phyloP scores from a whole-genome alignment of 1,139 yeast genomes.

The Suhomyces ambrosiae region DNA sequence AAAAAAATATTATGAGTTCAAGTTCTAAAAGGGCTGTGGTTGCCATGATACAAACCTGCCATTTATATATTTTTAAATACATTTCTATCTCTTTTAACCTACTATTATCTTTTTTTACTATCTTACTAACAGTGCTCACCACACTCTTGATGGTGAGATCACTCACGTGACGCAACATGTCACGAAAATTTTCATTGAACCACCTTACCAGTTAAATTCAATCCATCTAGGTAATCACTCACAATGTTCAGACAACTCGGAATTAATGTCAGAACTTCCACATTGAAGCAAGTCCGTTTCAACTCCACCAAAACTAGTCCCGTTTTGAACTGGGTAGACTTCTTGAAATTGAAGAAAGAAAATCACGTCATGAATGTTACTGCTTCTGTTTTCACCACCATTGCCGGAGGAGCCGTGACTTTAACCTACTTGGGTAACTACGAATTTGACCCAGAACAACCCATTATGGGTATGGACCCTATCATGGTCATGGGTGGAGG shows the following conservation, averaged over 20 bases:
- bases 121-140: no score
- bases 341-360: slow-evolving; percentile 71
- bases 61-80: no score
- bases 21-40: no score
- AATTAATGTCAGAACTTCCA: slow-evolving; percentile 12
- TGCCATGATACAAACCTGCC: no score
- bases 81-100: no score
- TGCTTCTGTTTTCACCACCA: slow-evolving; percentile 68
- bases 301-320: slow-evolving; percentile 24
- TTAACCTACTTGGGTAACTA: slow-evolving; percentile 78
- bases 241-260: slow-evolving; percentile 20
- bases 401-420: slow-evolving; percentile 68
- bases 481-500: slow-evolving; percentile 72
- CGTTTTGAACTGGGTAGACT: slow-evolving; percentile 70
- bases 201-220: not conserved
- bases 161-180: slow-evolving; percentile 5
- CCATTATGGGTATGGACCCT: slow-evolving; percentile 86
- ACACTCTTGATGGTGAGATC: no score
- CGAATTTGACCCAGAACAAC: slow-evolving; percentile 86
- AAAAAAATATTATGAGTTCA: no score
- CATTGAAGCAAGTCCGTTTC: slow-evolving; percentile 21
- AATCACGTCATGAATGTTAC: slow-evolving; percentile 70
- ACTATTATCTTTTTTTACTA: no score
- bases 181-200: slow-evolving; percentile 4
- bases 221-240: not conserved